These are phyloP conservation scores for Lindgomyces ingoldianus DNA, from an alignment of 495 filamentous ascomycete genomes.

Conservation along the genomic window DNA sequence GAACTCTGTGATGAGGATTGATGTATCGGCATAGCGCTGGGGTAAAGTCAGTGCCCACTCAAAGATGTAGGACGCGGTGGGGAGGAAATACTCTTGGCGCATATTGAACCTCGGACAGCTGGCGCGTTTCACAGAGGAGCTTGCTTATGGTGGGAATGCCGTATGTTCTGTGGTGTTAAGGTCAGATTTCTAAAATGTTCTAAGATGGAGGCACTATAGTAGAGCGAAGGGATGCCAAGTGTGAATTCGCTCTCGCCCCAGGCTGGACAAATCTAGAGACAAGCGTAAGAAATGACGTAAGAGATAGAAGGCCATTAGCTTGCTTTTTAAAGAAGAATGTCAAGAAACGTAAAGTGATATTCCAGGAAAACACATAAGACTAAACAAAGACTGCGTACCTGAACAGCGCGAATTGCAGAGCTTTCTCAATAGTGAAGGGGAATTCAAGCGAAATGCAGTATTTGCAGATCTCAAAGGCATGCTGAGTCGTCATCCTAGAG, in stretches of 20 bases:
- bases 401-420: slow-evolving; percentile 67
- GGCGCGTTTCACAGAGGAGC: slow-evolving; percentile 58
- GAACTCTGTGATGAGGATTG: slow-evolving; percentile 57
- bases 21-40: slow-evolving; percentile 68
- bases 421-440: slow-evolving; percentile 55
- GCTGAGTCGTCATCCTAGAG: slow-evolving; percentile 22
- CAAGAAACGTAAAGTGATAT: too few relatives aligned
- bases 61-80: slow-evolving; percentile 29
- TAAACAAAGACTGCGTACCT: slow-evolving; percentile 40
- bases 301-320: too few relatives aligned
- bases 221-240: too few relatives aligned
- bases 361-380: neutral
- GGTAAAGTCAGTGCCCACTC: slow-evolving; percentile 50
- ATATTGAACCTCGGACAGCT: slow-evolving; percentile 46
- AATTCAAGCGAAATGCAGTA: slow-evolving; percentile 15
- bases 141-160: slow-evolving; percentile 63
- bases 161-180: slow-evolving; percentile 51
- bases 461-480: slow-evolving; percentile 27
- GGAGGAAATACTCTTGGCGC: neutral
- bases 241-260: too few relatives aligned
- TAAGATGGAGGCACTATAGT: too few relatives aligned
- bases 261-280: too few relatives aligned
- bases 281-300: too few relatives aligned
- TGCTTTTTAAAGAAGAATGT: too few relatives aligned
- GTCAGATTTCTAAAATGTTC: too few relatives aligned